phyloP scores from a whole-genome alignment of 768 basidiomycete species.

The Boletus eberwhitei region DNA sequence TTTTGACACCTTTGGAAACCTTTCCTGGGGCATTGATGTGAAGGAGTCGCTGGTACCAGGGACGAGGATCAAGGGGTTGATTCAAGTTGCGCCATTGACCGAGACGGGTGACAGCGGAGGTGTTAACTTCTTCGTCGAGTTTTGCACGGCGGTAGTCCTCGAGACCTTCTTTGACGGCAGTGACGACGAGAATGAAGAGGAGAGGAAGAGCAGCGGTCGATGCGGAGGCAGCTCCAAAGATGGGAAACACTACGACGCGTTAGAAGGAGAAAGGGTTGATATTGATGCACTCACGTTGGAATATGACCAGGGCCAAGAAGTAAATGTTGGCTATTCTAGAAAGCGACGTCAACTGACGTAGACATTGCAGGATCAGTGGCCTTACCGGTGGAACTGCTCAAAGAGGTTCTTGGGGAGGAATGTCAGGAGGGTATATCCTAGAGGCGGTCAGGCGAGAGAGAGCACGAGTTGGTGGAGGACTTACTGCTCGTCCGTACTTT shows the following conservation, averaged over 20 bases:
- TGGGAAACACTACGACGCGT: slow-evolving; percentile 63
- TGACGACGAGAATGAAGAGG: slow-evolving; percentile 81
- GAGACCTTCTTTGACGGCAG: slow-evolving; percentile 92
- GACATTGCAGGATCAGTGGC: background rate
- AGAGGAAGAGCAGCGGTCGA: slow-evolving; percentile 82
- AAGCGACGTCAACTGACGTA: background rate
- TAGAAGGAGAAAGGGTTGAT: background rate
- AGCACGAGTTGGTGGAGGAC: slow-evolving; percentile 28
- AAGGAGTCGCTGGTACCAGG: slow-evolving; percentile 72
- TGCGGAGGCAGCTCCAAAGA: slow-evolving; percentile 87
- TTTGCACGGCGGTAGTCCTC: slow-evolving; percentile 91
- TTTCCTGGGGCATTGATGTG: slow-evolving; percentile 68
- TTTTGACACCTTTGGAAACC: slow-evolving; percentile 81
- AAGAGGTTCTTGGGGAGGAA: slow-evolving; percentile 93
- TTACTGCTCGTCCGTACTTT: slow-evolving; percentile 92
- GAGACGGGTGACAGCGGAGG: slow-evolving; percentile 86
- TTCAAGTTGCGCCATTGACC: slow-evolving; percentile 91
- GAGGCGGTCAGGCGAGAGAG: background rate
- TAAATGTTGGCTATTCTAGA: slow-evolving; percentile 86
- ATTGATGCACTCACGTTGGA: slow-evolving; percentile 55
- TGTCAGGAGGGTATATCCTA: slow-evolving; percentile 87
- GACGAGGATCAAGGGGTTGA: slow-evolving; percentile 70
- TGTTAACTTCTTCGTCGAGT: slow-evolving; percentile 94
- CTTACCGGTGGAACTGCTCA: slow-evolving; percentile 89
- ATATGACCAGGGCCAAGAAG: slow-evolving; percentile 78